phyloP scores from a whole-genome alignment of 2,329 filamentous ascomycete genomes.

The Ophiosphaerella narmari region DNA sequence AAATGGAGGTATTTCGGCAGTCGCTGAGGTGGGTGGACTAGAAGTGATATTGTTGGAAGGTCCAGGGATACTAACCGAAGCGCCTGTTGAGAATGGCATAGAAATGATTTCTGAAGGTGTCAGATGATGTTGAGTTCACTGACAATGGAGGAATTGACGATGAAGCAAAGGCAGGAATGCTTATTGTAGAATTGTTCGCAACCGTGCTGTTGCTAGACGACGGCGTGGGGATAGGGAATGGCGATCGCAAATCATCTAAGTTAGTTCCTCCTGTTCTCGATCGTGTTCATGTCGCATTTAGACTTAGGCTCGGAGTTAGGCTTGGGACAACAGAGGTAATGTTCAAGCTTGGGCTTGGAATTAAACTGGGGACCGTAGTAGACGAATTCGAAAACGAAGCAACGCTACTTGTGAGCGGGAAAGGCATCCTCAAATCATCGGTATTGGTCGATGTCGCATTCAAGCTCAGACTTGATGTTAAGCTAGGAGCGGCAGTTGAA shows the following conservation, averaged over 20 bases:
- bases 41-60: slow-evolving; percentile 4
- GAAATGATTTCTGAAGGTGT: neutral
- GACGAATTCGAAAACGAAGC: too few species aligned
- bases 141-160: neutral
- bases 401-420: neutral
- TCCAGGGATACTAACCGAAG: neutral
- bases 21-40: neutral
- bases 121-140: slow-evolving; percentile 2
- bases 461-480: neutral
- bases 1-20: neutral
- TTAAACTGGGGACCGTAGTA: too few species aligned
- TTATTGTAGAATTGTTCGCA: too few species aligned
- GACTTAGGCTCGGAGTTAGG: neutral
- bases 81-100: neutral
- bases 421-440: neutral
- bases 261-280: neutral
- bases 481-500: neutral
- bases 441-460: slow-evolving; percentile 1
- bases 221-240: neutral
- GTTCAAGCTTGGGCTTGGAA: neutral
- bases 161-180: neutral
- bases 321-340: neutral
- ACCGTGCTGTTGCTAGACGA: too few species aligned
- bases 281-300: neutral
- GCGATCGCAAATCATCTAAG: neutral